Evolutionary conservation across 2,329 filamentous ascomycete species (phyloP).

Genomic region (Lachnellula hyalina): DNA sequence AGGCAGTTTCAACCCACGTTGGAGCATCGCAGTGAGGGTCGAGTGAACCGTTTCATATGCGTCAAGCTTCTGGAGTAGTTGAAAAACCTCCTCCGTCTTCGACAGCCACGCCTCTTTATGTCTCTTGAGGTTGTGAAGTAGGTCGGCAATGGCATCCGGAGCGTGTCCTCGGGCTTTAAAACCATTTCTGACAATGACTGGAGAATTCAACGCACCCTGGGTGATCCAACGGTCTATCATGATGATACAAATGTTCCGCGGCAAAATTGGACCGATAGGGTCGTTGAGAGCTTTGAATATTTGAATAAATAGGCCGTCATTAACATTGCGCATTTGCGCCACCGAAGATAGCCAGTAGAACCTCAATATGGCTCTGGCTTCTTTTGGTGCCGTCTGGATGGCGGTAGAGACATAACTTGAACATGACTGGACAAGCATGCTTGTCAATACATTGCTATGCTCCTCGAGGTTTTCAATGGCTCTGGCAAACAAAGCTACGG

Average conservation of each 20-base stretch:
- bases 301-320: conserved; percentile 5
- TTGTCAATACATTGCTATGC: background rate
- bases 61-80: conserved; percentile 9
- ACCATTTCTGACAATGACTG: conserved; percentile 6
- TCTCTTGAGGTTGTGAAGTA: conserved; percentile 12
- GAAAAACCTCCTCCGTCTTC: conserved; percentile 7
- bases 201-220: conserved; percentile 9
- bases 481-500: conserved; percentile 12
- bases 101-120: conserved; percentile 7
- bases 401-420: conserved; percentile 1
- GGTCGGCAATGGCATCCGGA: background rate
- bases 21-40: conserved; percentile 7
- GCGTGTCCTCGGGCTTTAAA: conserved; percentile 7
- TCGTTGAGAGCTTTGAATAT: background rate
- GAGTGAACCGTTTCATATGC: conserved; percentile 4
- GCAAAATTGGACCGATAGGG: background rate
- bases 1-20: conserved; percentile 11
- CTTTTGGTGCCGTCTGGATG: background rate
- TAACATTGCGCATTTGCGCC: conserved; percentile 9
- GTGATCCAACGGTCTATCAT: conserved; percentile 16
- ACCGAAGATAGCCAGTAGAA: conserved; percentile 19
- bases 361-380: background rate
- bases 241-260: background rate
- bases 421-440: conserved; percentile 4
- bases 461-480: conserved; percentile 8